Percentiles rank a stretch among this genome's conserved stretches.
Evolutionary conservation across 1,139 yeast genomes (phyloP).

Genomic region (Trichomonascaceae sp.): DNA sequence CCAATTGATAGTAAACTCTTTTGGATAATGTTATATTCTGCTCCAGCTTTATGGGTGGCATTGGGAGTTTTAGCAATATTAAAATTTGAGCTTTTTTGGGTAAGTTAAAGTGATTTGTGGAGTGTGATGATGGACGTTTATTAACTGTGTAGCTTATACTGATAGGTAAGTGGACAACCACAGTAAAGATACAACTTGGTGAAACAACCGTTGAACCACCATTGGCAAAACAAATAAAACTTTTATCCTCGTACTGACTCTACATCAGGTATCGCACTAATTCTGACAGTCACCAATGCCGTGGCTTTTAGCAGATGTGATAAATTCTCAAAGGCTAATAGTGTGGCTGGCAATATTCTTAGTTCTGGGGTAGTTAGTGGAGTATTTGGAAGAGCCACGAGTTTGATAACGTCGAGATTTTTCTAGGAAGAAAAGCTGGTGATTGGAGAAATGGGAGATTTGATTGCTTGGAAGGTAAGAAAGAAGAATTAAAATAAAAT

Average conservation of each 20-base stretch:
- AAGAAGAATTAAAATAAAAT: too few relatives aligned
- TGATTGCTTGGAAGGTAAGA: too few relatives aligned
- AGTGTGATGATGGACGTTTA: background rate
- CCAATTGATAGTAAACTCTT: slow-evolving; percentile 88
- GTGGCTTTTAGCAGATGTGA: slow-evolving; percentile 90
- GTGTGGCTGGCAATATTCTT: slow-evolving; percentile 36
- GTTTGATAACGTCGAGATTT: background rate
- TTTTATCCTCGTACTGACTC: slow-evolving; percentile 30
- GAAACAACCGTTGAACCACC: background rate
- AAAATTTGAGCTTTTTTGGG: slow-evolving; percentile 70
- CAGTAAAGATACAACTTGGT: background rate
- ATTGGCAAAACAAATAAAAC: too few relatives aligned
- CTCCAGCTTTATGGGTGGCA: slow-evolving; percentile 70
- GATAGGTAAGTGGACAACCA: slow-evolving; percentile 5
- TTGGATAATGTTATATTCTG: slow-evolving; percentile 71
- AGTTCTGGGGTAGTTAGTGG: slow-evolving; percentile 3
- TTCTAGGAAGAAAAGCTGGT: background rate
- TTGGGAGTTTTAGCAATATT: slow-evolving; percentile 72
- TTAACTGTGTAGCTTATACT: slow-evolving; percentile 1
- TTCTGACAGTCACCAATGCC: slow-evolving; percentile 72
- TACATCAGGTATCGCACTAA: slow-evolving; percentile 51
- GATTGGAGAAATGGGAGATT: too few relatives aligned
- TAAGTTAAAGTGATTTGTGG: slow-evolving; percentile 35
- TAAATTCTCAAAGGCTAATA: slow-evolving; percentile 78
- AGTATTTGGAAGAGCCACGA: background rate